A percentile compares a stretch with the other conserved stretches of the same genome.
Conservation (phyloP, 768 basidiomycete genomes). For the Tylopilus plumbeoviolaceoides region DNA sequence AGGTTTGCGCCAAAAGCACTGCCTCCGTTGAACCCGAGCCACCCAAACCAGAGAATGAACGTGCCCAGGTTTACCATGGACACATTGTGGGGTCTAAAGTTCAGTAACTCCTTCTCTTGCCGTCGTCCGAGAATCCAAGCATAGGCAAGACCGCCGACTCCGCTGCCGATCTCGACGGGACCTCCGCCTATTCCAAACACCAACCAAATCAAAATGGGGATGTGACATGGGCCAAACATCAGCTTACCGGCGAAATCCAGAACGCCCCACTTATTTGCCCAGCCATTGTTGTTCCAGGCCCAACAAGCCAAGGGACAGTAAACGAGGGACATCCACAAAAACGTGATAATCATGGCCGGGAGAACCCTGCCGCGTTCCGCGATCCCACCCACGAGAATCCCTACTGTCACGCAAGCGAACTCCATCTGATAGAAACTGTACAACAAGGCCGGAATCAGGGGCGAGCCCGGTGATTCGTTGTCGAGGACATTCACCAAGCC, state of each 20-base stretch:
- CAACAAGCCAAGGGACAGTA: conserved; percentile 87
- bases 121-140: conserved; percentile 85
- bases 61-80: conserved; percentile 80
- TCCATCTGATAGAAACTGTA: conserved; percentile 89
- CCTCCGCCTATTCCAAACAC: conserved; percentile 55
- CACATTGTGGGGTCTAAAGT: conserved; percentile 88
- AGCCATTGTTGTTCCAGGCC: conserved; percentile 79
- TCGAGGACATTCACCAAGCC: conserved; percentile 69
- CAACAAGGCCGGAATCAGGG: conserved; percentile 75
- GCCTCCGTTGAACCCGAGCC: conserved; percentile 89
- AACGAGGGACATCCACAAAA: conserved; percentile 82
- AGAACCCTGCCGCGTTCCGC: conserved; percentile 85
- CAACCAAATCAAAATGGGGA: background rate
- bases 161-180: conserved; percentile 85
- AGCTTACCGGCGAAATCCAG: conserved; percentile 81
- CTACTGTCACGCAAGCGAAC: conserved; percentile 78
- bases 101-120: conserved; percentile 62
- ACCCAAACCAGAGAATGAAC: conserved; percentile 84
- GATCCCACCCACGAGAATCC: conserved; percentile 71
- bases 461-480: conserved; percentile 72
- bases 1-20: conserved; percentile 86
- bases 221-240: conserved; percentile 1
- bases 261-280: conserved; percentile 82
- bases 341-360: conserved; percentile 76
- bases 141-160: conserved; percentile 80